These are phyloP conservation scores for Tolypocladium cylindrosporum DNA, from an alignment of 2,329 filamentous ascomycete species.

Conservation along the genomic window DNA sequence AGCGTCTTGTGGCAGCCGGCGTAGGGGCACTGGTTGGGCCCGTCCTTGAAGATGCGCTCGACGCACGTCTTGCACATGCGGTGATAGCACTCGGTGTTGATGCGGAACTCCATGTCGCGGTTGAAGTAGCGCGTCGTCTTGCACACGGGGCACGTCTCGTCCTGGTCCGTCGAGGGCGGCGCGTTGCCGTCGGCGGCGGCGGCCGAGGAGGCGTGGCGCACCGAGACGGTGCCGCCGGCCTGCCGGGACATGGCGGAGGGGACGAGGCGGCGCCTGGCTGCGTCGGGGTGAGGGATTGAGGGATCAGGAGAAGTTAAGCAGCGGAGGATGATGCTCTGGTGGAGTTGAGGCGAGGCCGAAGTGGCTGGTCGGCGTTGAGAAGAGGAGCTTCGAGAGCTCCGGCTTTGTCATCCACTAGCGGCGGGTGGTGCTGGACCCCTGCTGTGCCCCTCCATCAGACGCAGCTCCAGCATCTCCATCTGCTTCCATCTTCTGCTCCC, in stretches of 20 bases:
- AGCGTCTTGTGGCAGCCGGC: slow-evolving; percentile 81
- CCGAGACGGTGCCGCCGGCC: slow-evolving; percentile 15
- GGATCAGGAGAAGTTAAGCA: not conserved
- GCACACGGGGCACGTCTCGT: slow-evolving; percentile 91
- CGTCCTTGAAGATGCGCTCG: slow-evolving; percentile 83
- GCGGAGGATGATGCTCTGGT: not conserved
- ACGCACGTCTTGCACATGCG: slow-evolving; percentile 97
- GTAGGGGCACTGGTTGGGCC: slow-evolving; percentile 86
- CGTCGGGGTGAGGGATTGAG: not conserved
- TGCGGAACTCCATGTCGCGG: slow-evolving; percentile 84
- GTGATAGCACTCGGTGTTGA: slow-evolving; percentile 98
- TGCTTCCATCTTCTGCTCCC: not conserved
- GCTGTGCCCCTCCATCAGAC: slow-evolving; percentile 1
- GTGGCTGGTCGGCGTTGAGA: not conserved
- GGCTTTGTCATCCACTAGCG: not conserved
- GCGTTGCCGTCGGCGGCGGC: slow-evolving; percentile 2
- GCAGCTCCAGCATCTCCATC: not conserved
- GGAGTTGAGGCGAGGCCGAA: not conserved
- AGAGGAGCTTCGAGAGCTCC: not conserved
- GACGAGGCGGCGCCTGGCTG: not conserved
- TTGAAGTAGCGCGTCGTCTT: slow-evolving; percentile 95
- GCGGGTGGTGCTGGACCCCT: not conserved
- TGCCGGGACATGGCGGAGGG: slow-evolving; percentile 16
- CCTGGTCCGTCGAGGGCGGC: slow-evolving; percentile 16
- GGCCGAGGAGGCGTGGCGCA: slow-evolving; percentile 13